Evolutionary conservation across 352 stramenopile species (phyloP).

Genomic region (Nothophytophthora sp.): DNA sequence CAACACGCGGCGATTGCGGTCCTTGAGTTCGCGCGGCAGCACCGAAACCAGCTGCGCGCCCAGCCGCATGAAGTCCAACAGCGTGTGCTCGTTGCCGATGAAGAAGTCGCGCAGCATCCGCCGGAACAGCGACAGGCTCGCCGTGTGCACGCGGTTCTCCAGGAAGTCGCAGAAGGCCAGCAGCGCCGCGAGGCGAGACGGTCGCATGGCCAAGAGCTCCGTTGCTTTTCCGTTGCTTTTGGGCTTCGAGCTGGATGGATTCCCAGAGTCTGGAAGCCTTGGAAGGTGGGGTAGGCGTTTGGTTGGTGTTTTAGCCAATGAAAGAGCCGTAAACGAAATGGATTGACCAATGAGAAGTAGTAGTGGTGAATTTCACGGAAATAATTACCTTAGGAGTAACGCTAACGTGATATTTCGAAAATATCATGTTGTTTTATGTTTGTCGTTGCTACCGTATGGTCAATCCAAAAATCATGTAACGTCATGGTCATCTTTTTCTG

Average conservation of each 20-base stretch:
- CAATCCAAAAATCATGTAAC: too few relatives aligned
- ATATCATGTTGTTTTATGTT: too few relatives aligned
- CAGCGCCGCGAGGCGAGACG: slow-evolving; percentile 8
- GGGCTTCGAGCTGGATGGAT: neutral
- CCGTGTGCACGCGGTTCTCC: slow-evolving; percentile 27
- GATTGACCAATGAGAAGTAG: too few relatives aligned
- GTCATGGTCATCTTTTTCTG: too few relatives aligned
- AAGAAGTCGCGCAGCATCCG: slow-evolving; percentile 31
- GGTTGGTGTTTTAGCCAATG: too few relatives aligned
- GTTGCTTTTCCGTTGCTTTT: neutral
- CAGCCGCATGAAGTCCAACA: slow-evolving; percentile 35
- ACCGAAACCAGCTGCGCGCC: slow-evolving; percentile 31
- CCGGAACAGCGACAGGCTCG: slow-evolving; percentile 27
- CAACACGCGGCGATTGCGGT: neutral
- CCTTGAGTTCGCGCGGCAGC: slow-evolving; percentile 20
- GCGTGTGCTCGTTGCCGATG: slow-evolving; percentile 22
- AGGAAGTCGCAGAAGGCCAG: slow-evolving; percentile 38
- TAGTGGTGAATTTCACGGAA: too few relatives aligned
- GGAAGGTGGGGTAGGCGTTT: too few relatives aligned
- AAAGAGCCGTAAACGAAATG: too few relatives aligned
- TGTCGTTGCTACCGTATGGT: too few relatives aligned
- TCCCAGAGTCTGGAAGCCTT: too few relatives aligned
- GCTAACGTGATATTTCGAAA: too few relatives aligned
- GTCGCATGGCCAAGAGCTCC: neutral
- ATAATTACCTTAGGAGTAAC: too few relatives aligned